Evolutionary conservation across 192 early-diverging fungal genomes (phyloP), one percentile per base, ranked within the genome.

Genomic region (Pecoramyces ruminantium): DNA sequence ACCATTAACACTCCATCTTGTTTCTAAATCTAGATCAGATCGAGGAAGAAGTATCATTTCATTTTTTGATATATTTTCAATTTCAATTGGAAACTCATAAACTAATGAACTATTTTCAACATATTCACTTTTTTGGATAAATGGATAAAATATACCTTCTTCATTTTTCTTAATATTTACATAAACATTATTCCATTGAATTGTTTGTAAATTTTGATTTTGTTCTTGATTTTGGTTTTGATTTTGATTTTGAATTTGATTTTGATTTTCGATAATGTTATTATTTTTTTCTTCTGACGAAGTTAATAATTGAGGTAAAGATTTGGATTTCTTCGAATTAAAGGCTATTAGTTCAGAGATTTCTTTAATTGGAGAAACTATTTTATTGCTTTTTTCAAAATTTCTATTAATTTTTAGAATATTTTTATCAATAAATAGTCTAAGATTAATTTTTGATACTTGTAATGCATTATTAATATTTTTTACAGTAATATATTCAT

Each of bases 381-480:
- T 21, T 51, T 51, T 18, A n/a, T n/a, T n/a, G n/a, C 21, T 51
- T 51, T 51, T 51, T 51, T 15, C 17, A 51, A 17, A 1, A 51
- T 4, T 17, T 21, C 2, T 51, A 51, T 21, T 51, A 51, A 51
- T 51, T 14, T 51, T 51, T 14, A 51, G 14, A 21, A 15, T 15
- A 21, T 21, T 51, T 14, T 51, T 51, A 80, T 96, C 92, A 29
- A 92, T 90, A 87, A 95, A 94, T 14, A 93, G 81, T 5, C 91
- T 86, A 8, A 94, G 85, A 79, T 92, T 91, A 77, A 95, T 87
- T 29, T 85, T 83, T 80, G 91, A 84, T 8, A 86, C 82, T 81
- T 95, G 91, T 15, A 84, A 83, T 9, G 88, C 86, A 80, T 95
- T 94, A 83, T 94, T 90, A 38, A 88, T 79, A 83, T 96, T 96